Evolutionary conservation across 2,329 filamentous ascomycete genomes (phyloP), one percentile per base, ranked within the genome.

Genomic region (Rugonectria rugulosa): DNA sequence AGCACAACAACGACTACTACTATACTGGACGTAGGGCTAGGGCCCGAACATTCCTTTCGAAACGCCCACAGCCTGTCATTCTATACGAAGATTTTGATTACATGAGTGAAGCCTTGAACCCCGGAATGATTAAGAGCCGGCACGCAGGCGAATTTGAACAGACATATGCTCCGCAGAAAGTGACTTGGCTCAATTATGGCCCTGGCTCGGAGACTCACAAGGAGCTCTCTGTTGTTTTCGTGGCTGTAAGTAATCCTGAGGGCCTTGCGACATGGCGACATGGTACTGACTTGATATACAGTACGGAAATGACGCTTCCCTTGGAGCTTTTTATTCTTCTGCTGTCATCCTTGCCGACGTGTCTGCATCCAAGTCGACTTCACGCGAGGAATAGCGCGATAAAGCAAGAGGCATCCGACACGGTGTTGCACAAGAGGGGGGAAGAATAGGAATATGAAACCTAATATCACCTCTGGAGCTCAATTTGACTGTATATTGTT

Each of bases 111-210:
- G 10, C 3, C 19, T 10, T 10, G 17, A 19, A 38, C 34, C 17
- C 12, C n/a, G 36, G 19, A 4, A 8, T 11, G 3, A n/a, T n/a
- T 12, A 11, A 23, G 19, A 38, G 20, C 36, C 36, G 6, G 36
- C 36, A 21, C 24, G 6, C 24, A 27, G 24, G 24, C 6, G 14
- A 20, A 6, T 11, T 37, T n/a, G 7, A 6, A 19, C 37, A 24
- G 2, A 23, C 26, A 4, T 56, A 45, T 14, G 21, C 24, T 1
- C 36, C 36, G 2, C 24, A 5, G 10, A 31, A 14, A 3, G 14
- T 64, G 1, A 52, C 36, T 1, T 64, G 61, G 61, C 34, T 60
- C 15, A 64, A 62, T 4, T 10, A 49, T 2, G 23, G 11, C 1
- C 62, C 62, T 2, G 14, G 20, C 0, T 6, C 2, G 5, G 1